These are phyloP conservation scores for Carpinus fangiana DNA, from an alignment of 306 rosid species.

Conservation along the genomic window DNA sequence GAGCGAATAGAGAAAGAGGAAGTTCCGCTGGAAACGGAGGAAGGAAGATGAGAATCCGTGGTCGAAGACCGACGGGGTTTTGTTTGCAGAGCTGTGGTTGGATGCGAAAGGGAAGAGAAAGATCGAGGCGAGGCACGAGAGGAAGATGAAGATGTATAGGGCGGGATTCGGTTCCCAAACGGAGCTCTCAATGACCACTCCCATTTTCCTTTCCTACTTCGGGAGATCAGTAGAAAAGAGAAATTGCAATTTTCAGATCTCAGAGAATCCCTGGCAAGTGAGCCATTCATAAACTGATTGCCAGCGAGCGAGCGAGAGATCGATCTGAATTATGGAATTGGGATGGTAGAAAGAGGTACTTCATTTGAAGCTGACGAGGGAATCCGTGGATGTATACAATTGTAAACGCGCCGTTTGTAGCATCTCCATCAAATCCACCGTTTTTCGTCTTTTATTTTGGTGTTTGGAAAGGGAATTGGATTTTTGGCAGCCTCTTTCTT, in stretches of 20 bases:
- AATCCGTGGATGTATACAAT: not conserved
- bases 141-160: conserved; percentile 55
- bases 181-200: conserved; percentile 69
- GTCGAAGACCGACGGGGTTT: conserved; percentile 63
- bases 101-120: conserved; percentile 53
- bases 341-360: not conserved
- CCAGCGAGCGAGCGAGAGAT: conserved; percentile 11
- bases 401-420: not conserved
- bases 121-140: conserved; percentile 64
- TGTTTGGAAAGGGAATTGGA: too few relatives aligned
- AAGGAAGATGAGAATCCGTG: conserved; percentile 68
- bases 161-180: conserved; percentile 81
- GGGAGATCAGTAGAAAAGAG: not conserved
- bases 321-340: conserved; percentile 7
- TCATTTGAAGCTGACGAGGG: not conserved
- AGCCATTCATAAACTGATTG: conserved; percentile 15
- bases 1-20: conserved; percentile 65
- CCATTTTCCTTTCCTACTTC: conserved; percentile 49
- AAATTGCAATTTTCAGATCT: conserved; percentile 28
- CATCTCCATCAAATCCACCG: not conserved
- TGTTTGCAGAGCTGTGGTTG: conserved; percentile 26
- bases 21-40: conserved; percentile 67
- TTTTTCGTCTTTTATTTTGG: not conserved
- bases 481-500: not conserved
- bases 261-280: conserved; percentile 37